Evolutionary conservation across 495 filamentous ascomycete species (phyloP), one percentile per base, ranked within the genome.

Genomic region (Neurospora pannonica): DNA sequence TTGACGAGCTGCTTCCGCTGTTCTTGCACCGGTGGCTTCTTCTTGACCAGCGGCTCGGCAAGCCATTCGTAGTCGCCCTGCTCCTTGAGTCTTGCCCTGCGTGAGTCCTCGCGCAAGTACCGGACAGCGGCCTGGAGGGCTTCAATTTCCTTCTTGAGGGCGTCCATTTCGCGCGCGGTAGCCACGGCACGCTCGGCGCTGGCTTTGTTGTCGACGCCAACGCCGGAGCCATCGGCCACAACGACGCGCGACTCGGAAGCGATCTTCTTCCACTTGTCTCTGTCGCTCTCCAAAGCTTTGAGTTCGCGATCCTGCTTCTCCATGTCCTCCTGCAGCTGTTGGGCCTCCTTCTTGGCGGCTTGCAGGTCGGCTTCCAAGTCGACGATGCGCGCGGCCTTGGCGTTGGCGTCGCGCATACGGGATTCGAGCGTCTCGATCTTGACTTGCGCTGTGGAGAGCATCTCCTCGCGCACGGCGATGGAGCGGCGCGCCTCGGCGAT

Each of bases 401-500:
- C 92, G 39, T 91, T 88, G 15, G 93, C 89, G 76, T 97, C 94
- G 48, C 92, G 89, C 87, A 90, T 92, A 19, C 91, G 87, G 31
- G 88, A 87, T 79, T 97, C 95, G 62, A 98, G 91, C 6, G 93
- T 92, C 82, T 98, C 96, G 78, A 97, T 95, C 81, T 97, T 97
- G 74, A 97, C 92, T 4, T 89, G 88, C 11, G 94, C 87, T 39
- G 93, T 93, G 76, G 92, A 91, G 24, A 94, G 84, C 34, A 85
- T 85, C 73, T 92, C 86, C 46, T 94, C 91, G 38, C 89, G 87
- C 62, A 91, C 83, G 10, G 89, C 89, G 77, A 89, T 90, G 77
- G 85, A 88, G 78, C 88, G 88, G 0, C 88, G 86, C 38, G 86
- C 90, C 78, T 89, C 92, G 73, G 89, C 79, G 85, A 90, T 83